Base-by-base conservation (phyloP, 805 yeast genomes). In the Spathaspora passalidarum region DNA sequence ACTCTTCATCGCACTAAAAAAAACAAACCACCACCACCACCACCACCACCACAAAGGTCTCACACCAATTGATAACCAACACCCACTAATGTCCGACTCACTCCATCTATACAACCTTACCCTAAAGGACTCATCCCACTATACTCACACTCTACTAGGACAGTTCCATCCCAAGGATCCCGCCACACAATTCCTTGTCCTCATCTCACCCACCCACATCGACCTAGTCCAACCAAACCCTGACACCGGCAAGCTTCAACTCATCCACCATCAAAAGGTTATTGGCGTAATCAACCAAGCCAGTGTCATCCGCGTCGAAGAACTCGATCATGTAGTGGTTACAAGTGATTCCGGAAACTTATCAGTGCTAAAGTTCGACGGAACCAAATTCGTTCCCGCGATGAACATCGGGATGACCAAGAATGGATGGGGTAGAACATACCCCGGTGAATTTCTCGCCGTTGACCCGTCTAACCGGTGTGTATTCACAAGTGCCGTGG, bases 291-390 rank as follows among this genome's bases (percentile, higher is more conserved):
- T 91, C 2, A 72, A 89, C 39, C 50, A 68, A 3, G 64, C 88
- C 9, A 69, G 68, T 3, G 21, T 25, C 8, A 40, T 40, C 2
- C 32, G 16, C 10, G 32, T 46, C 8, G 76, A 9, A 0, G 60
- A 70, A 0, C 71, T 68, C 44, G 94, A 88, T 51, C 68, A 68
- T 21, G 49, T 91, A n/a, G 76, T 84, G 5, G 59, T 88, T 2
- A 78, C 92, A 0, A 81, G 94, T 0, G 97, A 91, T 57, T 78
- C 95, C 1, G 97, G 97, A 0, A 80, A 80, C 48, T 50, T 90
- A 17, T 68, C 80, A 0, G 58, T 87, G 0, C 62, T 82, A 9
- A 77, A 80, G 45, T 74, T 76, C 47, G 63, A 72, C 26, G 56
- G 68, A n/a, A 52, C 57, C 18, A 61, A 56, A 40, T 80, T 82